Conservation (phyloP, 2,329 filamentous ascomycete genomes). For the Alternaria solani region DNA sequence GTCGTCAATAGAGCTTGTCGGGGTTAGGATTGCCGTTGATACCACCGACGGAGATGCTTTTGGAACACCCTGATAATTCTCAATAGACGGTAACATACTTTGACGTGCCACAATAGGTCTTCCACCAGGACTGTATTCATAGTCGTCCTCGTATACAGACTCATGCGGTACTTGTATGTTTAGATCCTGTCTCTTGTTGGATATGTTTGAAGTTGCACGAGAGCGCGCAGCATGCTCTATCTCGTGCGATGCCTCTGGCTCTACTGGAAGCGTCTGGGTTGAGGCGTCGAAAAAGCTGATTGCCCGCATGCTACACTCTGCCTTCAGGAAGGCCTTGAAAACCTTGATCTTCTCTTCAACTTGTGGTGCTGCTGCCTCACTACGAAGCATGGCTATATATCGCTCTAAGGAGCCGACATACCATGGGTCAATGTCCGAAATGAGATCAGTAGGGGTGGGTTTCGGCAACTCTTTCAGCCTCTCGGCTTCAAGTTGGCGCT, state of each 20-base stretch:
- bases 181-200: slow-evolving; percentile 24
- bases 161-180: slow-evolving; percentile 27
- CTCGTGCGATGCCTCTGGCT: slow-evolving; percentile 9
- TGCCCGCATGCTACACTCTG: slow-evolving; percentile 48
- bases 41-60: slow-evolving; percentile 33
- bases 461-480: slow-evolving; percentile 31
- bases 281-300: slow-evolving; percentile 53
- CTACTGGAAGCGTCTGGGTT: slow-evolving; percentile 23
- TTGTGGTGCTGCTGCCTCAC: slow-evolving; percentile 56
- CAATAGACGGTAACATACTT: slow-evolving; percentile 24
- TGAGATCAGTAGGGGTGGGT: slow-evolving; percentile 45
- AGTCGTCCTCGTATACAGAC: slow-evolving; percentile 29
- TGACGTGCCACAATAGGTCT: slow-evolving; percentile 55
- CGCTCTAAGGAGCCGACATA: slow-evolving; percentile 64
- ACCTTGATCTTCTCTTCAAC: slow-evolving; percentile 63
- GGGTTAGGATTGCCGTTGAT: slow-evolving; percentile 44
- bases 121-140: slow-evolving; percentile 62
- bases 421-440: slow-evolving; percentile 66
- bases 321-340: slow-evolving; percentile 59
- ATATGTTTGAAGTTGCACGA: slow-evolving; percentile 14
- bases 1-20: slow-evolving; percentile 47
- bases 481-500: slow-evolving; percentile 31
- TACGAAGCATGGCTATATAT: slow-evolving; percentile 63
- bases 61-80: slow-evolving; percentile 20
- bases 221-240: slow-evolving; percentile 5